These are phyloP conservation scores for Luzula sylvatica DNA, from an alignment of 176 grass and related monocot species.

Conservation along the genomic window DNA sequence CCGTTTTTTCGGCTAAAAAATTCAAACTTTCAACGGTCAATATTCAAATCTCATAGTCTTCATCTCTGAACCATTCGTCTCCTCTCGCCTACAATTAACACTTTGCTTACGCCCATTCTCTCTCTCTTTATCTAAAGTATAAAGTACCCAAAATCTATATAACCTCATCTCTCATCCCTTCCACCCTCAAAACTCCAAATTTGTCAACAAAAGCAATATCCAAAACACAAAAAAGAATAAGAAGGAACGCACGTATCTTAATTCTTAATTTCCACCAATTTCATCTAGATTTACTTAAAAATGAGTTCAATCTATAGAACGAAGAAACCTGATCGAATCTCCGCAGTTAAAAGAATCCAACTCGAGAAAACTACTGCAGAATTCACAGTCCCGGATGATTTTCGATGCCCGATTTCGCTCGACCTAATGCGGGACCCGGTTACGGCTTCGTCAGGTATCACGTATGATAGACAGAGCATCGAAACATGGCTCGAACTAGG, in stretches of 20 bases:
- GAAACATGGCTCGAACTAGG: slow-evolving; percentile 60
- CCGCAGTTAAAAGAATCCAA: slow-evolving; percentile 20
- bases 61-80: not conserved
- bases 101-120: slow-evolving; percentile 21
- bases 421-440: slow-evolving; percentile 80
- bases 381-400: slow-evolving; percentile 32
- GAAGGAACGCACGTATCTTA: not conserved
- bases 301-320: slow-evolving; percentile 25
- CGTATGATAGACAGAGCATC: slow-evolving; percentile 64
- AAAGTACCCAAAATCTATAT: slow-evolving; percentile 16
- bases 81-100: slow-evolving; percentile 24
- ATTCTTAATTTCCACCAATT: no score
- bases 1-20: slow-evolving; percentile 10
- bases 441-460: slow-evolving; percentile 68
- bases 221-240: not conserved
- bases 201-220: no score
- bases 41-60: slow-evolving; percentile 32
- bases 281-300: slow-evolving; percentile 16
- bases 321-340: slow-evolving; percentile 22
- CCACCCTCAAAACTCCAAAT: not conserved
- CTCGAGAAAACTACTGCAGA: not conserved
- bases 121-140: not conserved
- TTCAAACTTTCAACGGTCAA: slow-evolving; percentile 60
- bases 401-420: slow-evolving; percentile 80
- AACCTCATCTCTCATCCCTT: not conserved